Conservation (phyloP, 345 rosid genomes). For the Isatis tinctoria region DNA sequence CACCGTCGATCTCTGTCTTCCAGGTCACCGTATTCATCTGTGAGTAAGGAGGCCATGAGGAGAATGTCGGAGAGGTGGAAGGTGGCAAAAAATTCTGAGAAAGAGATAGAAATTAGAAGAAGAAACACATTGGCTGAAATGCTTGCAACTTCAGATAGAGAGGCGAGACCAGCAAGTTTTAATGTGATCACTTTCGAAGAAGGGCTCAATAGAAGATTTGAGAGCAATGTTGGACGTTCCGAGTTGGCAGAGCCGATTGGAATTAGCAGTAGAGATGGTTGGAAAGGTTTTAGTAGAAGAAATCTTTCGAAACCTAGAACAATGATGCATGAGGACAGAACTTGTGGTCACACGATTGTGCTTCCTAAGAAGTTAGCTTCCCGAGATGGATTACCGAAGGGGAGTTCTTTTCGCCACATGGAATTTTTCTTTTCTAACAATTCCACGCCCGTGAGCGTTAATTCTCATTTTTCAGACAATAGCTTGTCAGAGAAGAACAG, state of each 20-base stretch:
- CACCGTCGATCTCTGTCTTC: conserved; percentile 37
- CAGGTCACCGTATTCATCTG: conserved; percentile 49
- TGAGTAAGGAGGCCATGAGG: conserved; percentile 70
- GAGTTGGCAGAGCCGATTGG: conserved; percentile 53
- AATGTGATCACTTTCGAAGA: conserved; percentile 22
- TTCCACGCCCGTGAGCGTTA: neutral
- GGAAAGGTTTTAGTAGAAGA: conserved; percentile 46
- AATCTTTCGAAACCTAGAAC: conserved; percentile 56
- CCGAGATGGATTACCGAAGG: conserved; percentile 41
- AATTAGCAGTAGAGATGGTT: conserved; percentile 86
- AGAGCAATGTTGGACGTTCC: conserved; percentile 18
- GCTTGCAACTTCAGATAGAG: conserved; percentile 64
- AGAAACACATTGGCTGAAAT: conserved; percentile 79
- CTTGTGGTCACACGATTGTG: conserved; percentile 35
- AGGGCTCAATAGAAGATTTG: conserved; percentile 23
- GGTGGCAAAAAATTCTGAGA: conserved; percentile 51
- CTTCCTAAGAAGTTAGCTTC: conserved; percentile 40
- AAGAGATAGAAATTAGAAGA: conserved; percentile 39
- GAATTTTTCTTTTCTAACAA: conserved; percentile 37
- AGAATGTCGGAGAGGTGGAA: conserved; percentile 92
- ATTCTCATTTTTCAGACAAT: conserved; percentile 27
- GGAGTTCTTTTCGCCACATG: conserved; percentile 29
- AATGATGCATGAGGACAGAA: conserved; percentile 33
- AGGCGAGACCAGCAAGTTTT: conserved; percentile 32
- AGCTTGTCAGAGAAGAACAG: conserved; percentile 35